Base-by-base conservation (phyloP, 768 basidiomycete species). In the Terana coerulea region DNA sequence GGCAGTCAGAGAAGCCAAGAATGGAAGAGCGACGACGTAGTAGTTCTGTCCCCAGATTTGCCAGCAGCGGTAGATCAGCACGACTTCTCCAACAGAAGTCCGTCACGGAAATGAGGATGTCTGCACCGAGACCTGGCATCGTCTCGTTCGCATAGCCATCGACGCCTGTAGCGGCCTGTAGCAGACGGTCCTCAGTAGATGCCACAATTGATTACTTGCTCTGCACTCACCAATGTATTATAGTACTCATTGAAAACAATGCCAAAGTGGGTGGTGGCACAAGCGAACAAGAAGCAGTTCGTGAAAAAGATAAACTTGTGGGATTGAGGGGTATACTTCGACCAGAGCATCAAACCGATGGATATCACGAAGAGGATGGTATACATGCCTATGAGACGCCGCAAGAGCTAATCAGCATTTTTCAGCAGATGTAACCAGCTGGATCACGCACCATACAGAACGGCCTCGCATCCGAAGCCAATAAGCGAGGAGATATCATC, bases 1-100 rank as follows among this genome's bases (percentile, higher is more conserved):
- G 30, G 67, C 65, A 7, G 53, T 61, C 10, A 72, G 10, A 0
- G 73, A 60, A 7, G 66, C 54, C 9, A 75, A 59, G 47, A 67
- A 37, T 3, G 74, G 75, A 1, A 74, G 40, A 21, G 70, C 33
- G 24, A 68, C 42, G 30, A 75, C 37, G 50, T 61, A 65, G 49
- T 66, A 66, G 33, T 65, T 69, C 43, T 55, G 59, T 1, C 57
- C 64, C 72, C 73, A 76, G 40, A 76, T 40, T 53, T 71, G 57
- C 66, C 70, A 76, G 59, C 71, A 74, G 29, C 75, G 75, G 49
- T 74, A 75, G 25, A 72, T 55, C 29, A 74, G 64, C 40, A 68
- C 53, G 30, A 66, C 14, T 56, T 72, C 63, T 1, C 70, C 72
- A 19, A 70, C n/a, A 26, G 33, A 74, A 64, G 54, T 72, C 70